These are phyloP conservation scores for Cyberlindnera sargentensis DNA, from an alignment of 805 yeast genomes.

Conservation along the genomic window DNA sequence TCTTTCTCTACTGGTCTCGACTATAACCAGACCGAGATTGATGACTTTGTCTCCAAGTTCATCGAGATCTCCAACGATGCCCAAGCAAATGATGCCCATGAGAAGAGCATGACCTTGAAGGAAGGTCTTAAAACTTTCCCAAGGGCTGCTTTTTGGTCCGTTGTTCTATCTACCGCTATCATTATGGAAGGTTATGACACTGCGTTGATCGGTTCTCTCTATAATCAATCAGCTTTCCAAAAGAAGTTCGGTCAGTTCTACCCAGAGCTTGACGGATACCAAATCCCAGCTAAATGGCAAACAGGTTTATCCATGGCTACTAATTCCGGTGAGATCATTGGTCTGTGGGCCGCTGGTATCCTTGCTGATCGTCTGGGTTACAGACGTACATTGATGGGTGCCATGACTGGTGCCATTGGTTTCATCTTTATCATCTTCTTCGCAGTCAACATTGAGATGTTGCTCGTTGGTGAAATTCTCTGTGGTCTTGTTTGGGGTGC, in stretches of 20 bases:
- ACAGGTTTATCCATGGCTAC: constrained; percentile 31
- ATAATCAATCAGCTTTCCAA: constrained; percentile 31
- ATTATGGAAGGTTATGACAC: constrained; percentile 37
- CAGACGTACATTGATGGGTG: constrained; percentile 27
- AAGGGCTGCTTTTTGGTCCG: constrained; percentile 33
- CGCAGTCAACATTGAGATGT: constrained; percentile 29
- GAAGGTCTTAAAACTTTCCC: constrained; percentile 16
- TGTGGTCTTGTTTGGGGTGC: constrained; percentile 39
- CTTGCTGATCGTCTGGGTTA: constrained; percentile 30
- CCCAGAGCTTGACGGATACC: constrained; percentile 13
- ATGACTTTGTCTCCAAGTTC: constrained; percentile 16
- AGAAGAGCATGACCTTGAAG: constrained; percentile 13
- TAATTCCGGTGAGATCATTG: constrained; percentile 26
- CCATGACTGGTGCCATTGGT: constrained; percentile 25
- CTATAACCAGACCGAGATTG: constrained; percentile 4
- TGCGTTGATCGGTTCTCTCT: constrained; percentile 29
- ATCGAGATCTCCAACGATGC: constrained; percentile 16
- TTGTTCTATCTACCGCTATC: constrained; percentile 31
- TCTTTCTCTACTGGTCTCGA: constrained; percentile 1
- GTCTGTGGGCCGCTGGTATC: constrained; percentile 14
- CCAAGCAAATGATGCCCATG: constrained; percentile 11
- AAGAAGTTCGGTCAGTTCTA: constrained; percentile 29
- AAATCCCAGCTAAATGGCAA: constrained; percentile 33
- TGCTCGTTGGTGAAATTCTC: constrained; percentile 35
- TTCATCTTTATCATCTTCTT: constrained; percentile 36